Percentiles rank a stretch among this genome's conserved stretches.
phyloP scores from a whole-genome alignment of 2,329 filamentous ascomycete species.

The Diaporthe citri region DNA sequence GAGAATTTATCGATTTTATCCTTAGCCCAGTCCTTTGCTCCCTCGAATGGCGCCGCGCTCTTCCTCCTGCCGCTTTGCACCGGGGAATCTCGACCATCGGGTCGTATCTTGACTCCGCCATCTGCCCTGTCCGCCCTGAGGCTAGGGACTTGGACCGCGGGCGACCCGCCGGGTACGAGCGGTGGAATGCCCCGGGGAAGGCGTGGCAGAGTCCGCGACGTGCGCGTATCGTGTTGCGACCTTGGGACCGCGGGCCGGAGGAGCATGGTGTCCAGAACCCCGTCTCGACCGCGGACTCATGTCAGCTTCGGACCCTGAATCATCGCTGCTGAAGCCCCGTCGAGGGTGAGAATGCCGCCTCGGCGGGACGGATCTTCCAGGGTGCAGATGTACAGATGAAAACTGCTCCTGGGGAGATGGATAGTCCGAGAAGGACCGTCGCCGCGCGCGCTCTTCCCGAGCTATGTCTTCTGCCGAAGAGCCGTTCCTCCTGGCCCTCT shows the following conservation, averaged over 20 bases:
- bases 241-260: conserved; percentile 35
- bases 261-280: conserved; percentile 31
- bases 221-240: conserved; percentile 36
- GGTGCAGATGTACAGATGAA: conserved; percentile 51
- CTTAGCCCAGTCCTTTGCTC: conserved; percentile 37
- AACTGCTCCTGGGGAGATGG: conserved; percentile 53
- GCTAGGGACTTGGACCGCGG: conserved; percentile 15
- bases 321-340: conserved; percentile 58
- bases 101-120: conserved; percentile 42
- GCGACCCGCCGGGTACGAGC: conserved; percentile 7
- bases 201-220: conserved; percentile 44
- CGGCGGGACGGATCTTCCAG: conserved; percentile 48
- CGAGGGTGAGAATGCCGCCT: conserved; percentile 64
- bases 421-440: conserved; percentile 66
- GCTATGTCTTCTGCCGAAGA: conserved; percentile 51
- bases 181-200: conserved; percentile 32
- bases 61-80: background rate
- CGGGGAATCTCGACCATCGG: conserved; percentile 33
- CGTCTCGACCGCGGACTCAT: conserved; percentile 44
- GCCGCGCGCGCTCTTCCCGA: conserved; percentile 54
- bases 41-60: conserved; percentile 31
- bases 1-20: conserved; percentile 62
- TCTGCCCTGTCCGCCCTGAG: conserved; percentile 32
- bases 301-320: conserved; percentile 52
- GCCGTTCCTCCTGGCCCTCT: conserved; percentile 49